Percentiles rank a stretch among this genome's conserved stretches.
Conservation (phyloP, 768 basidiomycete species). For the Suillus brevipes region DNA sequence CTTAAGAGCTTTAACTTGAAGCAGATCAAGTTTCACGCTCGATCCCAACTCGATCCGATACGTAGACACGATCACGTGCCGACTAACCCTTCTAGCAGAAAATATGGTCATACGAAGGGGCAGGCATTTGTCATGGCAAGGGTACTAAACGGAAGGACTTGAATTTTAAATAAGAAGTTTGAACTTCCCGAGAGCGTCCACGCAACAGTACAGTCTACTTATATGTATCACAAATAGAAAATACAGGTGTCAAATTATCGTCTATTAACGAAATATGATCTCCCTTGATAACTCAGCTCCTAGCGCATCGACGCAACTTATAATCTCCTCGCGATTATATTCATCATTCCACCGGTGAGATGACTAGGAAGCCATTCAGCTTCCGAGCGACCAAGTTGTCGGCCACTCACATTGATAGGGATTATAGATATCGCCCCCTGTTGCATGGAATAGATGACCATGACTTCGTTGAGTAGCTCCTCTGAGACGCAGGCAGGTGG, state of each 20-base stretch:
- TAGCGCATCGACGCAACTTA: slow-evolving; percentile 45
- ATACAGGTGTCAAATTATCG: background rate
- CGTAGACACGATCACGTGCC: background rate
- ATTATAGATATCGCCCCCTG: slow-evolving; percentile 22
- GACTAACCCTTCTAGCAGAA: no score
- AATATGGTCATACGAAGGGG: no score
- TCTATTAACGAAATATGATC: slow-evolving; percentile 37
- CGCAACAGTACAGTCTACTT: background rate
- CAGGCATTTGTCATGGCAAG: no score
- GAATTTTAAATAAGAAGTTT: background rate
- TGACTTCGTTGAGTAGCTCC: slow-evolving; percentile 22
- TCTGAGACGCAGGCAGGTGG: slow-evolving; percentile 16
- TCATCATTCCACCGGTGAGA: slow-evolving; percentile 29
- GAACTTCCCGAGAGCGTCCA: background rate
- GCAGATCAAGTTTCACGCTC: background rate
- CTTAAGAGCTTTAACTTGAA: background rate
- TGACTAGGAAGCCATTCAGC: slow-evolving; percentile 21
- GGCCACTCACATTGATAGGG: slow-evolving; percentile 25
- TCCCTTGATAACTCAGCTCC: slow-evolving; percentile 44
- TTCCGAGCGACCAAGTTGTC: background rate
- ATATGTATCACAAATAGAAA: background rate
- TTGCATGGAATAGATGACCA: slow-evolving; percentile 26
- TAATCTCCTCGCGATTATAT: slow-evolving; percentile 35
- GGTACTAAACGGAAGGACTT: background rate
- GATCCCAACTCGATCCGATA: no score